These are phyloP conservation scores for Mollisiaceae sp. DNA, from an alignment of 2,329 filamentous ascomycete species.

Conservation along the genomic window DNA sequence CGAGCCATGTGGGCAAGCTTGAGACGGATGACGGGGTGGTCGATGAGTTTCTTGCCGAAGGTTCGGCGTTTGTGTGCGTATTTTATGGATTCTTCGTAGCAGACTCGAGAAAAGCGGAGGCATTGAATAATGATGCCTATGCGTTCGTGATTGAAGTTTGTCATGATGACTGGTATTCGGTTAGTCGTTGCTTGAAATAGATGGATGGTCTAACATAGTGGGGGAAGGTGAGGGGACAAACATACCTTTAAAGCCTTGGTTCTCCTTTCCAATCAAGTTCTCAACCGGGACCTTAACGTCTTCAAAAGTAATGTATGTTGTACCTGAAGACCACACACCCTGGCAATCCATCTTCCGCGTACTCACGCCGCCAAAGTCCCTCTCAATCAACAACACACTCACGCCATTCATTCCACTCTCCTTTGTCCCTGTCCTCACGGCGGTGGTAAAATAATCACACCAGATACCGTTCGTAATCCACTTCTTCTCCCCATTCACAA, in stretches of 20 bases:
- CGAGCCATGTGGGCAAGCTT: slow-evolving; percentile 98
- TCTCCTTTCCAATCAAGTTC: slow-evolving; percentile 96
- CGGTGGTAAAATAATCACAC: slow-evolving; percentile 97
- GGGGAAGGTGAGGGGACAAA: slow-evolving; percentile 20
- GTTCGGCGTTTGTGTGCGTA: slow-evolving; percentile 97
- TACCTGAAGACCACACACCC: slow-evolving; percentile 93
- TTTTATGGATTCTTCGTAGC: slow-evolving; percentile 95
- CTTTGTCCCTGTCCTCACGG: slow-evolving; percentile 77
- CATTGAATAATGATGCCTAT: slow-evolving; percentile 99
- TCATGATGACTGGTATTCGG: slow-evolving; percentile 82
- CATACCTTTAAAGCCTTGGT: slow-evolving; percentile 89
- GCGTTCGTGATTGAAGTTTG: slow-evolving; percentile 99
- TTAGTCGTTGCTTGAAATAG: neutral
- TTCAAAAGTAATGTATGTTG: slow-evolving; percentile 97
- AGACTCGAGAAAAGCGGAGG: slow-evolving; percentile 92
- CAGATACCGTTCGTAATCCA: slow-evolving; percentile 99
- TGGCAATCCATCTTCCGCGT: slow-evolving; percentile 98
- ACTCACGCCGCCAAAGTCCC: slow-evolving; percentile 80
- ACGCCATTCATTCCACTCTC: slow-evolving; percentile 91
- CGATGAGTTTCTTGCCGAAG: slow-evolving; percentile 94
- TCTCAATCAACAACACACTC: slow-evolving; percentile 89
- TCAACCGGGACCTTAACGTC: slow-evolving; percentile 99
- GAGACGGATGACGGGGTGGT: slow-evolving; percentile 95
- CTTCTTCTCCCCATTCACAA: slow-evolving; percentile 99
- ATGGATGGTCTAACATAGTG: neutral